These are phyloP conservation scores for Candida loeiensis DNA, from an alignment of 805 yeast species.

Conservation along the genomic window DNA sequence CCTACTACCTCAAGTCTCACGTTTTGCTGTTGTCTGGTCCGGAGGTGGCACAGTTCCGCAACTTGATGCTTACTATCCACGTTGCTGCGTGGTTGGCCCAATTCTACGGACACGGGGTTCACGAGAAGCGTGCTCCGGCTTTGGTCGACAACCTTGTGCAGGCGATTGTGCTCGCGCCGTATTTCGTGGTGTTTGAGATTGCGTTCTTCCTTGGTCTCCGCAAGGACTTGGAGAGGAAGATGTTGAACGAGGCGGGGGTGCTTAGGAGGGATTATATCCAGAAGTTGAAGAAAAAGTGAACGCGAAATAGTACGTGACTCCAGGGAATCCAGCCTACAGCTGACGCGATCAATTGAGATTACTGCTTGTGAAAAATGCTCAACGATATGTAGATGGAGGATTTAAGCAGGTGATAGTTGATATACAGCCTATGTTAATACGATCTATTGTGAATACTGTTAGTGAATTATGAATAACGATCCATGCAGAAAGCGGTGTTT, in stretches of 20 bases:
- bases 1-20: constrained; percentile 18
- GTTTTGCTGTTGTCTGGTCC: constrained; percentile 1
- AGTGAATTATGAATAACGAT: too few relatives aligned
- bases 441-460: too few relatives aligned
- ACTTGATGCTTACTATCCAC: constrained; percentile 31
- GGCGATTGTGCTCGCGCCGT: constrained; percentile 88
- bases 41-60: constrained; percentile 1
- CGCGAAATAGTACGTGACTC: too few relatives aligned
- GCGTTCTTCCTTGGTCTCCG: constrained; percentile 66
- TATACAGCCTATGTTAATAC: too few relatives aligned
- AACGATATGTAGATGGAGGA: too few relatives aligned
- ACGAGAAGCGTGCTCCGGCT: constrained; percentile 84
- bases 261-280: constrained; percentile 28
- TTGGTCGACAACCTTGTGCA: constrained; percentile 76
- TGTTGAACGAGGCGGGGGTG: constrained; percentile 46
- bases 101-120: constrained; percentile 81
- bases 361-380: too few relatives aligned
- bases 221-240: constrained; percentile 45
- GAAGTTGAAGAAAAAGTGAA: not conserved
- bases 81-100: constrained; percentile 72
- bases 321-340: too few relatives aligned
- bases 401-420: too few relatives aligned
- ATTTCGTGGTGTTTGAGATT: constrained; percentile 76
- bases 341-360: too few relatives aligned
- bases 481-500: too few relatives aligned